A percentile compares a stretch with the other conserved stretches of the same genome.
Conservation (phyloP, 441 rosid genomes). For the Viola pubescens region DNA sequence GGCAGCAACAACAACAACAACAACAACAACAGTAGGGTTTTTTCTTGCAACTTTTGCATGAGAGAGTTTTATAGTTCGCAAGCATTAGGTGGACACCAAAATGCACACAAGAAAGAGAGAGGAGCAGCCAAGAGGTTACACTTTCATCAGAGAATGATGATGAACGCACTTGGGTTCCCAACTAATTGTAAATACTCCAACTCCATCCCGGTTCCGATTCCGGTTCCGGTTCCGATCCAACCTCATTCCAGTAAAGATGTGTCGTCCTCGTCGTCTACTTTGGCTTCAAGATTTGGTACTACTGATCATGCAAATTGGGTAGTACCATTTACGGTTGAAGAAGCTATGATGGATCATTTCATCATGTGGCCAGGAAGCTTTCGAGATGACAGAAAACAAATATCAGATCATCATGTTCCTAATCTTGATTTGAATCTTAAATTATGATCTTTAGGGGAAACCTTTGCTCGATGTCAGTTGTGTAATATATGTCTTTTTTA, state of each 20-base stretch:
- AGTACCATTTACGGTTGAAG: constrained; percentile 20
- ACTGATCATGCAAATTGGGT: background rate
- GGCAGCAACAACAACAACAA: background rate
- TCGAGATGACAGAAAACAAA: constrained; percentile 21
- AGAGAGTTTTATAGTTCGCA: constrained; percentile 46
- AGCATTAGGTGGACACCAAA: constrained; percentile 50
- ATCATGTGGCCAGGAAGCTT: constrained; percentile 43
- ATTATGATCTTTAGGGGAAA: constrained; percentile 13
- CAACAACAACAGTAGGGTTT: constrained; percentile 19
- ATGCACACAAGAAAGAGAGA: constrained; percentile 46
- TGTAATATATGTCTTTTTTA: constrained; percentile 3
- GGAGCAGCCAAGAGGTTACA: constrained; percentile 40
- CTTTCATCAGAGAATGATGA: constrained; percentile 26
- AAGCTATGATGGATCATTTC: constrained; percentile 12
- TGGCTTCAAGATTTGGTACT: background rate
- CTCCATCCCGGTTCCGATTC: constrained; percentile 16
- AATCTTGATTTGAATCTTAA: constrained; percentile 34
- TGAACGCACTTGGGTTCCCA: constrained; percentile 20
- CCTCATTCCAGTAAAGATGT: too few relatives aligned
- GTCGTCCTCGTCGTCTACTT: too few relatives aligned
- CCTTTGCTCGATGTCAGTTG: background rate
- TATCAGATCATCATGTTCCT: constrained; percentile 11
- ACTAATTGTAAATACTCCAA: background rate
- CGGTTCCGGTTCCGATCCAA: too few relatives aligned
- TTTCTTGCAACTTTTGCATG: constrained; percentile 48